Evolutionary conservation across 2,329 filamentous ascomycete species (phyloP).

Genomic region (Chaetomiaceae sp.): DNA sequence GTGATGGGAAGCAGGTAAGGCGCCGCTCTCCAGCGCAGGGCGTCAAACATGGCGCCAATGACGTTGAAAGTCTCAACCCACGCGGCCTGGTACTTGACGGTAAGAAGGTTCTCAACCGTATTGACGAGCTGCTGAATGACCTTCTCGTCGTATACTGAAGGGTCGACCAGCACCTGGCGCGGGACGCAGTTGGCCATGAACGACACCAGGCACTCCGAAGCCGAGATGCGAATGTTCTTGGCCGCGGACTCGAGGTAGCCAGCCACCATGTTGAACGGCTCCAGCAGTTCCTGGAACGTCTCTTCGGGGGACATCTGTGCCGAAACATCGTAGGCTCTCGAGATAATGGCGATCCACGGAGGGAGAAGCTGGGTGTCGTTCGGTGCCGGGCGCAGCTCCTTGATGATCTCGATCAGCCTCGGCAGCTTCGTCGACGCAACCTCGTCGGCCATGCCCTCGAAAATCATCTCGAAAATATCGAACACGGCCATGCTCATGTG

Average conservation of each 20-base stretch:
- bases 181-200: slow-evolving; percentile 90
- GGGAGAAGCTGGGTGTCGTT: slow-evolving; percentile 94
- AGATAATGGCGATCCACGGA: slow-evolving; percentile 94
- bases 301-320: slow-evolving; percentile 84
- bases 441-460: slow-evolving; percentile 82
- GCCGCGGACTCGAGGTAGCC: slow-evolving; percentile 80
- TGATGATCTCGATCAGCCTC: slow-evolving; percentile 82
- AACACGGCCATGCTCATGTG: slow-evolving; percentile 96
- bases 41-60: slow-evolving; percentile 79
- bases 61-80: slow-evolving; percentile 95
- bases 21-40: slow-evolving; percentile 76
- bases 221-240: slow-evolving; percentile 89
- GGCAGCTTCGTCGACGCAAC: slow-evolving; percentile 85
- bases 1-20: slow-evolving; percentile 73
- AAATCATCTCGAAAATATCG: slow-evolving; percentile 96
- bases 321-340: slow-evolving; percentile 88
- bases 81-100: slow-evolving; percentile 85
- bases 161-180: slow-evolving; percentile 74
- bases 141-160: slow-evolving; percentile 90
- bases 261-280: slow-evolving; percentile 74
- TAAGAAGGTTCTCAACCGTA: slow-evolving; percentile 68
- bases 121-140: slow-evolving; percentile 74
- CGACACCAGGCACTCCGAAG: slow-evolving; percentile 90
- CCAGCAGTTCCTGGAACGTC: slow-evolving; percentile 84
- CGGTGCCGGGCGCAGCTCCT: slow-evolving; percentile 82